These are phyloP conservation scores for Brassica balearica DNA, from an alignment of 441 rosid genomes.

Conservation along the genomic window DNA sequence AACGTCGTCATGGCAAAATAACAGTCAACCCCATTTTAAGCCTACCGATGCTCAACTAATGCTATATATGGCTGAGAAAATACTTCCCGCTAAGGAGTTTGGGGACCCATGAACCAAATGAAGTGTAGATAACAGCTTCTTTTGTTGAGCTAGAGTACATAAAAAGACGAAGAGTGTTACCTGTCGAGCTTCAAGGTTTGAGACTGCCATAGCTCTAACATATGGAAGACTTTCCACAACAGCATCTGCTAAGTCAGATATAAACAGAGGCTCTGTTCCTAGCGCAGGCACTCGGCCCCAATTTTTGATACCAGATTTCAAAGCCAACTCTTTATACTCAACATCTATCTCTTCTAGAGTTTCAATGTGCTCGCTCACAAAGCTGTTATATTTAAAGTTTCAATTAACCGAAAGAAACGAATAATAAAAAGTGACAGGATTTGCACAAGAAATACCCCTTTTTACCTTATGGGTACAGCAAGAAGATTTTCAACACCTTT, in stretches of 20 bases:
- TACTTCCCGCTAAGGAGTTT: not conserved
- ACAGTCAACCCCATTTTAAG: not conserved
- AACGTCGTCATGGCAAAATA: not conserved
- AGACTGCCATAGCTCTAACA: constrained; percentile 98
- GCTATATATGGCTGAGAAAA: constrained; percentile 9
- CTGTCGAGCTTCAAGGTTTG: constrained; percentile 99
- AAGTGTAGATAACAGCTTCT: constrained; percentile 8
- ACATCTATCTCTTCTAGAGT: constrained; percentile 98
- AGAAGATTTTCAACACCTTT: constrained; percentile 86
- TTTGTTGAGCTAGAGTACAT: constrained; percentile 5
- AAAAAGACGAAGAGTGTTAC: constrained; percentile 45
- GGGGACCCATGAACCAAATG: not conserved
- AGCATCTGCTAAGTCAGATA: constrained; percentile 97
- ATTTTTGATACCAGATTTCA: constrained; percentile 83
- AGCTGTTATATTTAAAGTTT: constrained; percentile 54
- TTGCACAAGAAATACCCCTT: not conserved
- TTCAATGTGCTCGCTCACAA: constrained; percentile 98
- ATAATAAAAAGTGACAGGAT: not conserved
- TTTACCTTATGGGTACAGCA: constrained; percentile 94
- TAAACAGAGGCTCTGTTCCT: constrained; percentile 94
- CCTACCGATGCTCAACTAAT: not conserved
- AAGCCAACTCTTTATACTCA: constrained; percentile 90
- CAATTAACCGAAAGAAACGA: constrained; percentile 9
- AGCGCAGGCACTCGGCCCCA: constrained; percentile 99
- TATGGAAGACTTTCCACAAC: constrained; percentile 97